Conservation (phyloP, 106 monocot species). For the Phalaenopsis equestris region DNA sequence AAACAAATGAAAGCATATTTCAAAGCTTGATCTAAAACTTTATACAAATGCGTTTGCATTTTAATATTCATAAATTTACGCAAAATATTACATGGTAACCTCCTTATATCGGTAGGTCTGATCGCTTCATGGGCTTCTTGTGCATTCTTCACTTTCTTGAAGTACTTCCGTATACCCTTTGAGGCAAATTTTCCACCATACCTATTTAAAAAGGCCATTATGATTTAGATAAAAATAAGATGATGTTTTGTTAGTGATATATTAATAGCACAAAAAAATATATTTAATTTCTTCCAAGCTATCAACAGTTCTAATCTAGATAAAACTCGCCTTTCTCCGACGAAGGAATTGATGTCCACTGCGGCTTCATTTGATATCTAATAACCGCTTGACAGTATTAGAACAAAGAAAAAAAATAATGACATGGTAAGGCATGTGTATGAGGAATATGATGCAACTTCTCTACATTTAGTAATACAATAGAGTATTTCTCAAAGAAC, state of each 20-base stretch:
- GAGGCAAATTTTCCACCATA: conserved; percentile 73
- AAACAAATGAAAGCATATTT: background rate
- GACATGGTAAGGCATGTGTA: background rate
- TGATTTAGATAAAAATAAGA: background rate
- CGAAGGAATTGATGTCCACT: conserved; percentile 58
- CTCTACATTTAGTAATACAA: background rate
- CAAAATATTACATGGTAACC: conserved; percentile 70
- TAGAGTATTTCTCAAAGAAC: background rate
- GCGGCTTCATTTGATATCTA: conserved; percentile 85
- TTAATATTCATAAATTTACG: background rate
- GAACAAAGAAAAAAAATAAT: conserved; percentile 11
- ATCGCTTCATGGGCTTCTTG: conserved; percentile 99
- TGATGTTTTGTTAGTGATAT: background rate
- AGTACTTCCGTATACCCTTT: conserved; percentile 52
- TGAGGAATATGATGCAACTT: background rate
- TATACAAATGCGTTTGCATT: background rate
- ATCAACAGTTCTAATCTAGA: background rate
- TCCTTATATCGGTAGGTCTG: conserved; percentile 83
- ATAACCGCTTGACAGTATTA: conserved; percentile 4
- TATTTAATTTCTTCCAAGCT: background rate
- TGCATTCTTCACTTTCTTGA: conserved; percentile 92
- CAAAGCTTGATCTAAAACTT: background rate
- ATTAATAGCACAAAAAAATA: background rate
- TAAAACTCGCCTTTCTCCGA: conserved; percentile 63
- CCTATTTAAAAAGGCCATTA: conserved; percentile 22